phyloP scores from a whole-genome alignment of 306 rosid genomes.

The Pueraria montana region DNA sequence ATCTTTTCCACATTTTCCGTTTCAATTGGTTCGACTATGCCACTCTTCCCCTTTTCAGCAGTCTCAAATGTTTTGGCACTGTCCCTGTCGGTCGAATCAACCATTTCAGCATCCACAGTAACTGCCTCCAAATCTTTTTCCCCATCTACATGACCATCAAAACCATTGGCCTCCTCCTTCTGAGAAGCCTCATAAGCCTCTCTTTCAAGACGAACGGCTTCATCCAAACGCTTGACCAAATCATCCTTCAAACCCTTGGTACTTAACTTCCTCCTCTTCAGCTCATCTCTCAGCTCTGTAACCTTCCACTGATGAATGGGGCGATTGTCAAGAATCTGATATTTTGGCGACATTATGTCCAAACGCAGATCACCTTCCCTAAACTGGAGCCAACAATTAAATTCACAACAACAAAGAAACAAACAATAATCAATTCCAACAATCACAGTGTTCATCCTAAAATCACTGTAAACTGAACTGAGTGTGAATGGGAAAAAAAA shows the following conservation, averaged over 20 bases:
- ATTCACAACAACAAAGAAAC: constrained; percentile 11
- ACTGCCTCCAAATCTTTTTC: constrained; percentile 38
- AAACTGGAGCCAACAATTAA: constrained; percentile 51
- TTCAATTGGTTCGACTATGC: constrained; percentile 33
- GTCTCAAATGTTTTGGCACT: constrained; percentile 20
- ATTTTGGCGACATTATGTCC: constrained; percentile 75
- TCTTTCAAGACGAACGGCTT: constrained; percentile 70
- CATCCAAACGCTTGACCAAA: constrained; percentile 83
- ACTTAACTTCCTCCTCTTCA: constrained; percentile 77
- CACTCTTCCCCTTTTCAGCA: constrained; percentile 40
- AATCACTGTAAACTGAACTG: not conserved
- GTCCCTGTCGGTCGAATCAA: constrained; percentile 15
- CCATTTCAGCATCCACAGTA: constrained; percentile 41
- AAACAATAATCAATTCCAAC: constrained; percentile 22
- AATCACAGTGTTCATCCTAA: not conserved
- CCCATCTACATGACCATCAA: constrained; percentile 44
- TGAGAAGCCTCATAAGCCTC: constrained; percentile 51
- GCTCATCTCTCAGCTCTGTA: constrained; percentile 89
- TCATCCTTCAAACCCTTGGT: constrained; percentile 92
- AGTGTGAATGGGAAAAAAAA: not conserved
- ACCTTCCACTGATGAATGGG: constrained; percentile 96
- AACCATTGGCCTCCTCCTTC: constrained; percentile 54
- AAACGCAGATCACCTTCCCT: constrained; percentile 53
- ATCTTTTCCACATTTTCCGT: constrained; percentile 34
- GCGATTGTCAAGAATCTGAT: constrained; percentile 74